Evolutionary conservation across 129 eudicot species (phyloP).

Genomic region (Saposhnikovia divaricata): DNA sequence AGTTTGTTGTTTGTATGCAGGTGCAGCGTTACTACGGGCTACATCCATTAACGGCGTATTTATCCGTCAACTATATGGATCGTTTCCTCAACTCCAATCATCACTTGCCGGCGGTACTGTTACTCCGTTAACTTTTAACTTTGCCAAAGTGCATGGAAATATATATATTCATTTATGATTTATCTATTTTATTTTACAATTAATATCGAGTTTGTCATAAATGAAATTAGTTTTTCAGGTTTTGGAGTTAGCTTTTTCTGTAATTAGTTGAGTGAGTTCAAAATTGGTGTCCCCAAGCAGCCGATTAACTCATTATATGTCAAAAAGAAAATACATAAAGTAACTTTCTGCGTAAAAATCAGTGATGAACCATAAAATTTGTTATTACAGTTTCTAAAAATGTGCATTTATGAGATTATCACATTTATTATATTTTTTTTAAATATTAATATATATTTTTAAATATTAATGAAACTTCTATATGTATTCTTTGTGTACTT

Average conservation of each 20-base stretch:
- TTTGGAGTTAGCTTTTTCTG: neutral
- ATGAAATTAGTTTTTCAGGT: neutral
- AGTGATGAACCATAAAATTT: too few species aligned
- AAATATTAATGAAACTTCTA: too few species aligned
- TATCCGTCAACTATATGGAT: slow-evolving; percentile 79
- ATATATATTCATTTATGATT: neutral
- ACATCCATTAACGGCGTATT: slow-evolving; percentile 84
- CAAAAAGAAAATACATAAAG: too few species aligned
- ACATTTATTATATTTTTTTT: too few species aligned
- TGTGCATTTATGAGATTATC: too few species aligned
- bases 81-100: slow-evolving; percentile 67
- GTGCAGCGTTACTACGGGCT: slow-evolving; percentile 69
- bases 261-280: neutral
- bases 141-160: neutral
- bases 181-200: neutral
- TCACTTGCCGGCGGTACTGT: slow-evolving; percentile 58
- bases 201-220: neutral
- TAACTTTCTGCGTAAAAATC: too few species aligned
- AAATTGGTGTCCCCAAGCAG: neutral
- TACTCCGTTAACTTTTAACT: slow-evolving; percentile 11
- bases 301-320: too few species aligned
- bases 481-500: too few species aligned
- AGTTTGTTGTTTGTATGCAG: slow-evolving; percentile 24
- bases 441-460: too few species aligned
- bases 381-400: too few species aligned